Percentiles rank a stretch among this genome's conserved stretches.
Evolutionary conservation across 1,284 basidiomycete genomes (phyloP).

Genomic region (Cryptococcus maquisensis): DNA sequence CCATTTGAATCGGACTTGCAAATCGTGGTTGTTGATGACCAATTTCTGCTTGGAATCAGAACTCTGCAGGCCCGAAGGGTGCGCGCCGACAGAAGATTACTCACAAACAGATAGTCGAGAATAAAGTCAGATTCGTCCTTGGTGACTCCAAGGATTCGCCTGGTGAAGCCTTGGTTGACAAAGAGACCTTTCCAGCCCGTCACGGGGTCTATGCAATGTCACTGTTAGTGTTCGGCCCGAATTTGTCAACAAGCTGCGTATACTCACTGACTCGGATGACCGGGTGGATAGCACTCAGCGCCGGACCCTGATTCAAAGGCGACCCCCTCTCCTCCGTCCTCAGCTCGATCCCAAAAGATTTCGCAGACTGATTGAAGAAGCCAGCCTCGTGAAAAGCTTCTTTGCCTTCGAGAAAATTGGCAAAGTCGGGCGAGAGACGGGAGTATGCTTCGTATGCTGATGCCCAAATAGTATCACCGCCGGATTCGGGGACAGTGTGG

Average conservation of each 20-base stretch:
- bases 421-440: constrained; percentile 56
- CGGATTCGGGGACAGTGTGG: constrained; percentile 54
- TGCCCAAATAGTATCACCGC: constrained; percentile 52
- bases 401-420: constrained; percentile 58
- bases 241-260: not conserved
- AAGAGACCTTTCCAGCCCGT: constrained; percentile 71
- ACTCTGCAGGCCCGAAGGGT: not conserved
- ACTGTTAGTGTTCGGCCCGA: not conserved
- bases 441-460: constrained; percentile 58
- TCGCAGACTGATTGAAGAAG: constrained; percentile 53
- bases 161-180: constrained; percentile 61
- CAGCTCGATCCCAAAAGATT: constrained; percentile 25
- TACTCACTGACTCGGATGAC: constrained; percentile 30
- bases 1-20: constrained; percentile 56
- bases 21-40: constrained; percentile 54
- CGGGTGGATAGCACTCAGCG: constrained; percentile 57
- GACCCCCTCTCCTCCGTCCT: constrained; percentile 51
- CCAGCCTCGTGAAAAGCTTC: constrained; percentile 59
- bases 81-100: not conserved
- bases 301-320: constrained; percentile 58
- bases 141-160: constrained; percentile 58
- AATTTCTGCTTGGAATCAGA: constrained; percentile 45
- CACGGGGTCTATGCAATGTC: constrained; percentile 41
- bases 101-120: constrained; percentile 25
- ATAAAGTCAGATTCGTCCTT: constrained; percentile 57